phyloP scores from a whole-genome alignment of 371 early-diverging fungal genomes.

The Circinella umbellata region DNA sequence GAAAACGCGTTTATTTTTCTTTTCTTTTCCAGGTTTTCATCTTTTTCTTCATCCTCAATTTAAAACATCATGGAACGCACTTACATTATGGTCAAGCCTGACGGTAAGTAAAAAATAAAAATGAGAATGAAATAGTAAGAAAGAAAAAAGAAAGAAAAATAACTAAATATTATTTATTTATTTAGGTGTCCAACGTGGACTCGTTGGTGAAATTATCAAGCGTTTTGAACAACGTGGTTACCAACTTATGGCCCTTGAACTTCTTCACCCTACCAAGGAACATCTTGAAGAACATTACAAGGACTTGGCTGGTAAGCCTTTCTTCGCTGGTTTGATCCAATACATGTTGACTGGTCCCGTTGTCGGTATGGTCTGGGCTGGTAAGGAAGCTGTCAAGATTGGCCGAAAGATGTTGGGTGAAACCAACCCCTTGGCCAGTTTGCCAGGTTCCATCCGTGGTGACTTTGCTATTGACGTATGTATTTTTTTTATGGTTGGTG shows the following conservation, averaged over 20 bases:
- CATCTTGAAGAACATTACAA: constrained; percentile 96
- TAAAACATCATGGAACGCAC: constrained; percentile 74
- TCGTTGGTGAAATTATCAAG: constrained; percentile 96
- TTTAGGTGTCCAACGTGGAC: constrained; percentile 86
- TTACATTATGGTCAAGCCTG: constrained; percentile 82
- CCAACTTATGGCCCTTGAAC: constrained; percentile 87
- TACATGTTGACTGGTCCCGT: constrained; percentile 92
- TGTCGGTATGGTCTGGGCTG: constrained; percentile 95
- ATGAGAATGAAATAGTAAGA: too few relatives aligned
- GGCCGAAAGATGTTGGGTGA: constrained; percentile 97
- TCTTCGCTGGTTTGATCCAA: constrained; percentile 94
- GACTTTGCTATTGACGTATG: constrained; percentile 89
- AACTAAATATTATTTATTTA: background rate
- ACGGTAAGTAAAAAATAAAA: constrained; percentile 24
- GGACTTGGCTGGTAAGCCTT: constrained; percentile 92
- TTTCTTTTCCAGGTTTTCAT: background rate
- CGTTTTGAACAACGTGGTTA: constrained; percentile 93
- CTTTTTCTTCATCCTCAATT: background rate
- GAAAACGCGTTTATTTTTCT: background rate
- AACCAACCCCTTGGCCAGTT: constrained; percentile 91
- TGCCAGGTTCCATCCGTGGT: constrained; percentile 99
- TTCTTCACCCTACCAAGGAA: constrained; percentile 75
- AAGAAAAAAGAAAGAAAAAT: too few relatives aligned
- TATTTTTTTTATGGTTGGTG: constrained; percentile 36
- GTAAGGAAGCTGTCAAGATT: constrained; percentile 96